Percentiles rank a stretch among this genome's conserved stretches.
Conservation (phyloP, 169 alveolate genomes). For the Cryptosporidium sp. region DNA sequence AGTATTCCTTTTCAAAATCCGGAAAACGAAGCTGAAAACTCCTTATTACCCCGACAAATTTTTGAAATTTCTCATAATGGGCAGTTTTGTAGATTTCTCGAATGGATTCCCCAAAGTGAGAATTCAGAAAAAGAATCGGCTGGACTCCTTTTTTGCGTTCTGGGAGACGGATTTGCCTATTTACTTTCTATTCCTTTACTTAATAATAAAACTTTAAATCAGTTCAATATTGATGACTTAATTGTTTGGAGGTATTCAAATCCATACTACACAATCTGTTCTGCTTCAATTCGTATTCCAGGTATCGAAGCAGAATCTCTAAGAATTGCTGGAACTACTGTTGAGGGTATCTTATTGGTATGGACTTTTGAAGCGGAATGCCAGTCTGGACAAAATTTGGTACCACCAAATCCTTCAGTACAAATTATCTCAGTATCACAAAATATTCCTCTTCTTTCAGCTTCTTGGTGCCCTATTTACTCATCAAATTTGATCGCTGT, state of each 20-base stretch:
- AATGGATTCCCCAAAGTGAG: slow-evolving; percentile 57
- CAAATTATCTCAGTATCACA: slow-evolving; percentile 48
- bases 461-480: slow-evolving; percentile 66
- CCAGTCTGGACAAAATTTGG: not conserved
- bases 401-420: slow-evolving; percentile 4
- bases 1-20: slow-evolving; percentile 19
- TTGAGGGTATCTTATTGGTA: slow-evolving; percentile 23
- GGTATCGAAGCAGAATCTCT: not conserved
- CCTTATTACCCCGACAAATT: not conserved
- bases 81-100: slow-evolving; percentile 59
- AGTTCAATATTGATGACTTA: not conserved
- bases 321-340: slow-evolving; percentile 60
- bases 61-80: slow-evolving; percentile 32
- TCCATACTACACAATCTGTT: not conserved
- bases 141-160: slow-evolving; percentile 29
- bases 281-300: slow-evolving; percentile 60
- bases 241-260: slow-evolving; percentile 36
- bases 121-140: not conserved
- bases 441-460: slow-evolving; percentile 38
- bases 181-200: slow-evolving; percentile 24
- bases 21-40: not conserved
- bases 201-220: not conserved
- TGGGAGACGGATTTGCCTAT: slow-evolving; percentile 46
- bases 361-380: slow-evolving; percentile 45
- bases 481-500: slow-evolving; percentile 29